Base-by-base conservation (phyloP, 176 grass and related monocot species). In the Juncus inflexus region DNA sequence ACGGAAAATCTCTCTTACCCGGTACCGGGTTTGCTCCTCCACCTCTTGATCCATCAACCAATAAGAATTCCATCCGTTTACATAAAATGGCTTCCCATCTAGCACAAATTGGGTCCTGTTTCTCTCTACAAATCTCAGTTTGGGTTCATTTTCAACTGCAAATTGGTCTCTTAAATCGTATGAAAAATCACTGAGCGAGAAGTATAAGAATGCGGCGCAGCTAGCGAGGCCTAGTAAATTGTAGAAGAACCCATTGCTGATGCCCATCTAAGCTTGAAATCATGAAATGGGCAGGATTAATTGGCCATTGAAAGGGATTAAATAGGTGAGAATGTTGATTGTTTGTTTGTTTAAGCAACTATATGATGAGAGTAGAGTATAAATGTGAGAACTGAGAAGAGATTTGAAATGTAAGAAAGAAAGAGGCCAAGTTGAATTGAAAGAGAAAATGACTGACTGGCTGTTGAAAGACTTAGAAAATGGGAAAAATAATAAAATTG, bases 21-120 rank as follows among this genome's bases (percentile, higher is more conserved):
- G 81, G 40, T 76, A 63, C 13, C 95, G 63, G 77, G 67, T 86
- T 43, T 37, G 3, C 53, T 70, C 65, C 77, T 99, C 94, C 50
- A 90, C 89, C 3, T 88, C 86, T 65, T 94, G 80, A 80, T 90
- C 95, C 89, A 99, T 99, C 55, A 99, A 79, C 89, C 89, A 90
- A 78, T 99, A 99, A 13, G 95, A 99, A 83, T 99, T 99, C 95
- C 95, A 99, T 54, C 95, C 95, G 69, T 94, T 94, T 16, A 78
- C 54, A 70, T 99, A 99, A 83, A 99, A 90, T 0, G 83, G 70
- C 42, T 73, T 80, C 5, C 75, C 85, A 52, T 52, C 89, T 6
- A 99, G 62, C 50, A 77, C 45, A 50, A 99, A 85, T 67, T 52
- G 85, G 43, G 78, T 76, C 52, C 80, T 83, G 39, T 87, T 90